Conservation (phyloP, 306 rosid genomes). For the Purshia tridentata region DNA sequence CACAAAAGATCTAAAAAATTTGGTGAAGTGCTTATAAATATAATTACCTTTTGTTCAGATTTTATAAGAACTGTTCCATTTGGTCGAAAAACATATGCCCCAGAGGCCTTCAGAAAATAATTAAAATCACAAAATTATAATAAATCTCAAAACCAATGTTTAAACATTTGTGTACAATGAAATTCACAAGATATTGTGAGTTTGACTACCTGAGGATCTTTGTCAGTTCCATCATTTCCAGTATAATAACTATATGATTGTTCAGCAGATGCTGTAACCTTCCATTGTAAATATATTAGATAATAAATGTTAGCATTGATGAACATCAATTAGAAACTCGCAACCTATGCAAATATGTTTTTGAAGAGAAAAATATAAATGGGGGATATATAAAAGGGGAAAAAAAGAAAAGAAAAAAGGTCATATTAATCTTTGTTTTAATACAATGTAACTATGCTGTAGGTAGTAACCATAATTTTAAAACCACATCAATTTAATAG, state of each 20-base stretch:
- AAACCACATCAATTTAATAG: background rate
- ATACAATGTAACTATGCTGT: background rate
- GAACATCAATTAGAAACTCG: slow-evolving; percentile 5
- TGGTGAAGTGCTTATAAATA: background rate
- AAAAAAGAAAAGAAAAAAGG: background rate
- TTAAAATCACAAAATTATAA: slow-evolving; percentile 9
- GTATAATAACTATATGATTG: slow-evolving; percentile 44
- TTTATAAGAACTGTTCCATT: slow-evolving; percentile 34
- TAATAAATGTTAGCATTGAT: background rate
- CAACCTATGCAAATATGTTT: background rate
- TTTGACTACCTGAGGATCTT: slow-evolving; percentile 38
- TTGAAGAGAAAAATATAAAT: background rate
- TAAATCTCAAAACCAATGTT: background rate
- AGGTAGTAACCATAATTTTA: background rate
- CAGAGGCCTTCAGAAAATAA: slow-evolving; percentile 40
- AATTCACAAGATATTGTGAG: background rate
- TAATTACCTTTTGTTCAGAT: slow-evolving; percentile 35
- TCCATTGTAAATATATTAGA: slow-evolving; percentile 7
- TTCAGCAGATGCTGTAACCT: slow-evolving; percentile 34
- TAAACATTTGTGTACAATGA: background rate
- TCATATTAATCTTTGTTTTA: no score
- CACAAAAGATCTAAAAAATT: background rate
- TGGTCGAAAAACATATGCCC: slow-evolving; percentile 50
- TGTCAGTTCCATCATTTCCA: slow-evolving; percentile 42
- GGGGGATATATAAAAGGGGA: background rate